These are phyloP conservation scores for Epichloe typhina DNA, from an alignment of 2,329 filamentous ascomycete species.

Conservation along the genomic window DNA sequence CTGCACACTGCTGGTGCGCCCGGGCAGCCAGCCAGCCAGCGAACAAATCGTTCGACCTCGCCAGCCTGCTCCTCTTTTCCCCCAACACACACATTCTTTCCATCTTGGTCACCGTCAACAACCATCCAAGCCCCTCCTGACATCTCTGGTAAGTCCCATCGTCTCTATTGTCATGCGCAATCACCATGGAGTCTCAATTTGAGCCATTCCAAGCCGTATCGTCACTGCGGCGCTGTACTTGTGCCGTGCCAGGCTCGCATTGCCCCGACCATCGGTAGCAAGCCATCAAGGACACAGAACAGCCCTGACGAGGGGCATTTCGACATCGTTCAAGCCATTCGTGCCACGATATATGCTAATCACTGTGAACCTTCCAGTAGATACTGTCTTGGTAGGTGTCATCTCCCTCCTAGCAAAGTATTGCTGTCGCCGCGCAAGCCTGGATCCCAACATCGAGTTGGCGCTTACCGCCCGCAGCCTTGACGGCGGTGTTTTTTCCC, in stretches of 20 bases:
- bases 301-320: background rate
- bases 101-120: conserved; percentile 22
- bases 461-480: conserved; percentile 22
- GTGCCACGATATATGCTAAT: conserved; percentile 1
- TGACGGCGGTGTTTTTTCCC: conserved; percentile 16
- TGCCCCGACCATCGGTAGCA: background rate
- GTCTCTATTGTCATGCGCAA: conserved; percentile 23
- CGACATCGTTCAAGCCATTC: background rate
- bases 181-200: conserved; percentile 17
- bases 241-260: background rate
- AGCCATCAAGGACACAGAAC: background rate
- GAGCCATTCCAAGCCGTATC: conserved; percentile 11
- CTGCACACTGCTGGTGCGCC: background rate
- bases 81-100: conserved; percentile 26
- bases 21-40: conserved; percentile 13
- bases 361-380: background rate
- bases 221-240: conserved; percentile 8
- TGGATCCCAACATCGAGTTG: conserved; percentile 13
- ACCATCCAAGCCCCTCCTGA: conserved; percentile 19
- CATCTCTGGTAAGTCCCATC: conserved; percentile 25
- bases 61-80: conserved; percentile 30
- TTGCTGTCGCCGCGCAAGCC: conserved; percentile 20
- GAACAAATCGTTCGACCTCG: conserved; percentile 29
- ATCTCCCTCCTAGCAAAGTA: conserved; percentile 7
- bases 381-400: background rate